Conservation (phyloP, 305 asterid genomes). For the Fraxinus velutina region DNA sequence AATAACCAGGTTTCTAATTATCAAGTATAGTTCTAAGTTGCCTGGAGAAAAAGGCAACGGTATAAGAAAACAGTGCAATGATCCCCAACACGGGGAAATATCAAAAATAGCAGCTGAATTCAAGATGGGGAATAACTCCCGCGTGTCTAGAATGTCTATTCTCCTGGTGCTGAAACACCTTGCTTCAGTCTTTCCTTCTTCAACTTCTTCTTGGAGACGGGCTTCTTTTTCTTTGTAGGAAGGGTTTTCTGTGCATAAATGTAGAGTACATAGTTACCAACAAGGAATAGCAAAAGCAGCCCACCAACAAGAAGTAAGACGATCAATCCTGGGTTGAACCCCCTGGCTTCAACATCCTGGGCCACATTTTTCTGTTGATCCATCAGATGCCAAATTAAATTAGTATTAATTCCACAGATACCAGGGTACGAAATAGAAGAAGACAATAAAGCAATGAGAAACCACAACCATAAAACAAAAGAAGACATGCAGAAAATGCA, state of each 20-base stretch:
- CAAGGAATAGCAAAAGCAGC: conserved; percentile 61
- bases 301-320: conserved; percentile 80
- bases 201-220: conserved; percentile 96
- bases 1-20: no score
- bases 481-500: neutral
- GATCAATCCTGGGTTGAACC: conserved; percentile 85
- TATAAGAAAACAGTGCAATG: neutral
- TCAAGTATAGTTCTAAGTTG: neutral
- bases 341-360: conserved; percentile 44
- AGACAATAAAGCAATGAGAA: neutral
- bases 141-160: conserved; percentile 35
- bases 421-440: conserved; percentile 22
- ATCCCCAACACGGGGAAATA: neutral
- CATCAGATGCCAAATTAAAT: conserved; percentile 9
- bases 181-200: conserved; percentile 90
- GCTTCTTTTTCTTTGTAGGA: conserved; percentile 92
- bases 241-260: conserved; percentile 74
- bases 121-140: conserved; percentile 15
- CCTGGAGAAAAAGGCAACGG: neutral
- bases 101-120: conserved; percentile 9
- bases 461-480: neutral
- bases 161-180: conserved; percentile 92
- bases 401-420: neutral
- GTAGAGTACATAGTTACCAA: conserved; percentile 76
- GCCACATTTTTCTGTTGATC: conserved; percentile 42